These are phyloP conservation scores for Neonectria ditissima DNA, from an alignment of 2,329 filamentous ascomycete genomes.

Conservation along the genomic window DNA sequence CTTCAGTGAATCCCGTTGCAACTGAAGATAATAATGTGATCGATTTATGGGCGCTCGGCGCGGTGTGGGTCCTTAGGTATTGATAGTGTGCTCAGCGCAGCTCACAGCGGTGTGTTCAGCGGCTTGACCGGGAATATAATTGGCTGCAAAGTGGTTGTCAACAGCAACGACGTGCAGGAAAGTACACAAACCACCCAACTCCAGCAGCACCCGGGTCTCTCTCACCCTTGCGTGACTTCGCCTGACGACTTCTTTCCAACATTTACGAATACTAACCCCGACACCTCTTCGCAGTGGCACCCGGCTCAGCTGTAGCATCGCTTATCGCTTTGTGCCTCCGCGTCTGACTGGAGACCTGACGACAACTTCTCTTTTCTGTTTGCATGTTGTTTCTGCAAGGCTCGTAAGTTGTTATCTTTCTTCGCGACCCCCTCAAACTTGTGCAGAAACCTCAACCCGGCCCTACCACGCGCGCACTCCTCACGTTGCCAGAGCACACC, in stretches of 20 bases:
- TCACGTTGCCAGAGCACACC: neutral
- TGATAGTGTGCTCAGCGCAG: slow-evolving; percentile 4
- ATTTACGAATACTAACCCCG: slow-evolving; percentile 38
- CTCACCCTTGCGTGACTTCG: slow-evolving; percentile 32
- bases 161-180: slow-evolving; percentile 47
- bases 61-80: slow-evolving; percentile 4
- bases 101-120: slow-evolving; percentile 4
- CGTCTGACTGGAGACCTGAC: slow-evolving; percentile 26
- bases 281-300: slow-evolving; percentile 28
- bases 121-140: neutral
- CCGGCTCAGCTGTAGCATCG: slow-evolving; percentile 41
- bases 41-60: slow-evolving; percentile 6
- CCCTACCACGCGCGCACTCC: slow-evolving; percentile 1
- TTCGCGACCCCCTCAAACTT: slow-evolving; percentile 15
- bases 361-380: slow-evolving; percentile 32
- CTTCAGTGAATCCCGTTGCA: neutral
- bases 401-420: slow-evolving; percentile 40
- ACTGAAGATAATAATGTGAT: neutral
- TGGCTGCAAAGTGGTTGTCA: slow-evolving; percentile 42
- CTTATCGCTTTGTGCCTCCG: slow-evolving; percentile 39
- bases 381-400: slow-evolving; percentile 45
- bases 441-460: neutral
- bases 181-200: slow-evolving; percentile 53
- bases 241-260: slow-evolving; percentile 27
- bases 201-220: slow-evolving; percentile 20